A percentile compares a stretch with the other conserved stretches of the same genome.
Conservation (phyloP, 257 asterid species). For the Pogostemon cablin region DNA sequence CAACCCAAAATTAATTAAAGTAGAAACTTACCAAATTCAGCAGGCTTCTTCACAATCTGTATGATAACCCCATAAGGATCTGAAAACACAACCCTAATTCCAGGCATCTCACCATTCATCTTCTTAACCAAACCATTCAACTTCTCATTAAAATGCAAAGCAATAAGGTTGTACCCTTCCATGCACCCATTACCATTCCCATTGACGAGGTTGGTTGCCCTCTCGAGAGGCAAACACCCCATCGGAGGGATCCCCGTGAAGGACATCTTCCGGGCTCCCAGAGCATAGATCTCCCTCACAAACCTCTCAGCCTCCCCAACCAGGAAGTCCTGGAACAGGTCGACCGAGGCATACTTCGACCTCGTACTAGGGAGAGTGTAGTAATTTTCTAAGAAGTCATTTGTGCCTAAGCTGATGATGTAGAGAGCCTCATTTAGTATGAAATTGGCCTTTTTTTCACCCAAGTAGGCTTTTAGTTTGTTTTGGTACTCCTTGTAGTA, state of each 20-base stretch:
- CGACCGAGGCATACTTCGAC: constrained; percentile 52
- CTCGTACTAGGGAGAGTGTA: constrained; percentile 58
- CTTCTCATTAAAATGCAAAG: constrained; percentile 53
- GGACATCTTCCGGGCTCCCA: constrained; percentile 77
- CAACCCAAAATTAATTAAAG: not conserved
- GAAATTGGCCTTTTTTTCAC: constrained; percentile 46
- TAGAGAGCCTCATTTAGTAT: constrained; percentile 65
- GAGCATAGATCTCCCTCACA: constrained; percentile 46
- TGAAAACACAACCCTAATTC: constrained; percentile 59
- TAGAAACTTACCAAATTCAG: constrained; percentile 55
- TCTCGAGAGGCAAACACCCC: constrained; percentile 91
- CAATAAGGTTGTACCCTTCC: constrained; percentile 68
- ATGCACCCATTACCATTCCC: constrained; percentile 71
- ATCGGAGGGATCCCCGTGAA: constrained; percentile 84
- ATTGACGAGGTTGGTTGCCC: constrained; percentile 60
- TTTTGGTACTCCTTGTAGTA: constrained; percentile 73
- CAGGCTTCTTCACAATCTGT: constrained; percentile 58
- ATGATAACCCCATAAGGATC: constrained; percentile 56
- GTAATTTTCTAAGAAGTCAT: constrained; percentile 89
- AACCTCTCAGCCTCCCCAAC: constrained; percentile 56
- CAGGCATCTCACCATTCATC: constrained; percentile 60
- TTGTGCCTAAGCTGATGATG: constrained; percentile 81
- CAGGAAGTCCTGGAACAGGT: constrained; percentile 58
- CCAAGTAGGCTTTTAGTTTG: constrained; percentile 51
- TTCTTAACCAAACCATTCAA: constrained; percentile 48